phyloP scores from a whole-genome alignment of 495 filamentous ascomycete genomes.

The Cladorrhinum samala region DNA sequence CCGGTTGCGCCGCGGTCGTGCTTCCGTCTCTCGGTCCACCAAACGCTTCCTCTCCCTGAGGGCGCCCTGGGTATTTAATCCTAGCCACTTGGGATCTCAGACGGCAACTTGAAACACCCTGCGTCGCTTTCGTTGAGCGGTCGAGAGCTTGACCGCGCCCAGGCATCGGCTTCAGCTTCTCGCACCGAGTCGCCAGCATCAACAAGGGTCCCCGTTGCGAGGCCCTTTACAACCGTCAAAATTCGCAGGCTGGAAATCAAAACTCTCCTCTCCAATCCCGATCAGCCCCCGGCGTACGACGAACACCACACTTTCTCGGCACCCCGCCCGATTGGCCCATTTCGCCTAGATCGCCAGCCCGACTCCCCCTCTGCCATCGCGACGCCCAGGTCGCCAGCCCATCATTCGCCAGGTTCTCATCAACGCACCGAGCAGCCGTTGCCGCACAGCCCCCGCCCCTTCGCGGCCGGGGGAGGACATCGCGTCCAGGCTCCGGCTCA shows the following conservation, averaged over 20 bases:
- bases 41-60: background rate
- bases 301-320: background rate
- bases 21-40: background rate
- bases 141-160: background rate
- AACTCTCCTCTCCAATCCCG: background rate
- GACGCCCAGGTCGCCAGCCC: conserved; percentile 14
- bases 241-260: background rate
- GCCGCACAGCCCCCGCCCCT: conserved; percentile 21
- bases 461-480: conserved; percentile 14
- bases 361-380: conserved; percentile 1
- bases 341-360: background rate
- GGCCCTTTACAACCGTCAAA: background rate
- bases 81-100: conserved; percentile 1
- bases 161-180: background rate
- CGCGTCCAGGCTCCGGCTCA: background rate
- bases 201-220: background rate
- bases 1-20: conserved; percentile 1
- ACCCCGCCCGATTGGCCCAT: conserved; percentile 4
- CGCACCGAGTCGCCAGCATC: background rate
- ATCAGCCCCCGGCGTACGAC: background rate
- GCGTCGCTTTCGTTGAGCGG: background rate
- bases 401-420: conserved; percentile 10
- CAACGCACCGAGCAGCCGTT: conserved; percentile 15
- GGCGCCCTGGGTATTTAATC: background rate
- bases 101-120: too few species aligned